Conservation (phyloP, 495 filamentous ascomycete genomes). For the Aspergillus saccharolyticus region DNA sequence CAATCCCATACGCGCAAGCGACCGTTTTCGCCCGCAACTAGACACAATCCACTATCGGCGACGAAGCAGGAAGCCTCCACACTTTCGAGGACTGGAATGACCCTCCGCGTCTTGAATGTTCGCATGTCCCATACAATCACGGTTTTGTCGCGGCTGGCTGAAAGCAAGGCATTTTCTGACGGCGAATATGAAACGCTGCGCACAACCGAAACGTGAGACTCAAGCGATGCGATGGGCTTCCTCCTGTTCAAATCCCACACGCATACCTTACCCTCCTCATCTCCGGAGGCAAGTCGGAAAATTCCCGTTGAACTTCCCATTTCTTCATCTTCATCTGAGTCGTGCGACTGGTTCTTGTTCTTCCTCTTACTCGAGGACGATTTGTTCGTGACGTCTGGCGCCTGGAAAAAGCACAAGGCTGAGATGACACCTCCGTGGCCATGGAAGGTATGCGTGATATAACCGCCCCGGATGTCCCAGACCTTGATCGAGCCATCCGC, state of each 20-base stretch:
- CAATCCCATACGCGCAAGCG: constrained; percentile 77
- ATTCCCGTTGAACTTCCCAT: constrained; percentile 43
- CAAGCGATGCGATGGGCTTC: constrained; percentile 68
- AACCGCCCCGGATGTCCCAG: constrained; percentile 91
- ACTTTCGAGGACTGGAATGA: constrained; percentile 79
- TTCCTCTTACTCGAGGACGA: constrained; percentile 33
- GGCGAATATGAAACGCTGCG: constrained; percentile 75
- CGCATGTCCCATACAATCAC: constrained; percentile 83
- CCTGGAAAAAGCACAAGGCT: constrained; percentile 85
- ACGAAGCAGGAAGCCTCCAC: constrained; percentile 83
- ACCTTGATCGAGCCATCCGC: constrained; percentile 93
- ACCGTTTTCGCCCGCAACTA: constrained; percentile 83
- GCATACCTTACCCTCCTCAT: constrained; percentile 84
- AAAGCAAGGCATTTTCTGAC: constrained; percentile 68
- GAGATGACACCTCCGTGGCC: constrained; percentile 88
- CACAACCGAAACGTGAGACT: constrained; percentile 91
- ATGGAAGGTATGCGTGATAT: constrained; percentile 89
- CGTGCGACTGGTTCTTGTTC: constrained; percentile 43
- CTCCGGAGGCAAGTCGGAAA: constrained; percentile 83
- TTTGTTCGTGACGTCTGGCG: constrained; percentile 39
- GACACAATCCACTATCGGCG: constrained; percentile 60
- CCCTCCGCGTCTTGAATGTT: constrained; percentile 77
- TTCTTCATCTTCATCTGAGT: constrained; percentile 35
- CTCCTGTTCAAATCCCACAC: constrained; percentile 89
- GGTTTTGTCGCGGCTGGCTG: constrained; percentile 92